phyloP scores from a whole-genome alignment of 192 early-diverging fungal genomes.

The Coemansia erecta region DNA sequence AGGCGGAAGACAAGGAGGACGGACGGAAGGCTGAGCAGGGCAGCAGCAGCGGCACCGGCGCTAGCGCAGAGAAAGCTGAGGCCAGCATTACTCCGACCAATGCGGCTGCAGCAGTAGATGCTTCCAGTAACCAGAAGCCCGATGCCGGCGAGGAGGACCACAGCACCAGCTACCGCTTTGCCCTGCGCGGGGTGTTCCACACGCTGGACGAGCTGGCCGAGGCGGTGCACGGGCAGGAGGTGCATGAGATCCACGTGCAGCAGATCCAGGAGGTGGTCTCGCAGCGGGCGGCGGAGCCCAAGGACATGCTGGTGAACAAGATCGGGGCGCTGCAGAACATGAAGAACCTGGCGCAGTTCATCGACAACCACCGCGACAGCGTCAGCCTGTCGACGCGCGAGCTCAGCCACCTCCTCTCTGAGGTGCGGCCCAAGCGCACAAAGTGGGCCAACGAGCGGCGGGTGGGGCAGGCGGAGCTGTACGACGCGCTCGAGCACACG shows the following conservation, averaged over 20 bases:
- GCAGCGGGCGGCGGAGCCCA: conserved; percentile 40
- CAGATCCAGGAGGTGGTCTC: conserved; percentile 23
- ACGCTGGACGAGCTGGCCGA: conserved; percentile 49
- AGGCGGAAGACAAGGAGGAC: background rate
- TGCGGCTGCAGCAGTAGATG: too few species aligned
- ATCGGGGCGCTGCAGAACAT: conserved; percentile 47
- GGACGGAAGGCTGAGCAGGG: background rate
- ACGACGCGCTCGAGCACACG: conserved; percentile 82
- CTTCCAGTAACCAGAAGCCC: too few species aligned
- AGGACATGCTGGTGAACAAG: conserved; percentile 49
- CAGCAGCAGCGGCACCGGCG: too few species aligned
- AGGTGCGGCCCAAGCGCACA: conserved; percentile 75
- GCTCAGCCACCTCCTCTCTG: conserved; percentile 70
- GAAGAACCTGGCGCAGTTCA: conserved; percentile 73
- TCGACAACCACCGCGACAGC: conserved; percentile 67
- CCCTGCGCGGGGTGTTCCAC: conserved; percentile 28
- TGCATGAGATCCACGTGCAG: conserved; percentile 20
- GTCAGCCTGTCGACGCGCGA: conserved; percentile 66
- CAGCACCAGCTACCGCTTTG: conserved; percentile 1
- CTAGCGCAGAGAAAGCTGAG: too few species aligned
- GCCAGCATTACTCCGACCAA: too few species aligned
- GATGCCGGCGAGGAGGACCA: background rate
- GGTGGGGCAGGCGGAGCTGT: conserved; percentile 88
- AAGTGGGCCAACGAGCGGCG: conserved; percentile 89
- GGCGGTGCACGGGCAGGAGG: conserved; percentile 31